Evolutionary conservation across 2,329 filamentous ascomycete genomes (phyloP).

Genomic region (Pseudogymnoascus sp.): DNA sequence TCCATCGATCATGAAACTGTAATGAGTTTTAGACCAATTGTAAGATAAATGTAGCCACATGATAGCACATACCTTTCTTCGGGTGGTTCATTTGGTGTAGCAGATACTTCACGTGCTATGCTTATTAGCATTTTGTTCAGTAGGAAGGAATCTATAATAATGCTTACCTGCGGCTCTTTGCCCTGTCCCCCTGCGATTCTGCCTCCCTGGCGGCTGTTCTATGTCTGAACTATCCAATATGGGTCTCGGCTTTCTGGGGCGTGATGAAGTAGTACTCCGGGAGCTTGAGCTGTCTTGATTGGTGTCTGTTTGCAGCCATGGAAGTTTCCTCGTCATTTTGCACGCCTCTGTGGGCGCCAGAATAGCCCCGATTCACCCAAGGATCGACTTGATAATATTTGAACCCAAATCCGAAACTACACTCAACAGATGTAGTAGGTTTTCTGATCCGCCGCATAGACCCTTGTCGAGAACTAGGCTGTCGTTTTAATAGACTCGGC

Average conservation of each 20-base stretch:
- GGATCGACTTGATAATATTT: not conserved
- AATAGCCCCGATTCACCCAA: not conserved
- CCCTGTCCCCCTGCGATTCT: not conserved
- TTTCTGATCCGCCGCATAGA: not conserved
- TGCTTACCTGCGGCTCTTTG: not conserved
- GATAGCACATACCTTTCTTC: not conserved
- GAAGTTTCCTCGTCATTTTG: slow-evolving; percentile 1
- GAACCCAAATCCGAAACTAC: not conserved
- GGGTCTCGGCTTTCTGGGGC: not conserved
- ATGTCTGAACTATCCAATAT: slow-evolving; percentile 5
- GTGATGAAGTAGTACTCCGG: not conserved
- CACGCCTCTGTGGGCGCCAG: not conserved
- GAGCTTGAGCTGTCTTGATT: not conserved
- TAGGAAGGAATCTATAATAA: not conserved
- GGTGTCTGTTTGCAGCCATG: not conserved
- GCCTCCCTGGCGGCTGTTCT: not conserved
- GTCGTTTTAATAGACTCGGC: no score
- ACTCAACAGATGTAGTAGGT: not conserved
- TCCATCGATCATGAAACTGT: slow-evolving; percentile 49
- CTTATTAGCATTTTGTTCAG: not conserved
- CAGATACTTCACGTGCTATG: not conserved
- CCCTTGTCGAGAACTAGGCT: not conserved
- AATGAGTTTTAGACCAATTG: no score
- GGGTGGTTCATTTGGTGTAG: not conserved
- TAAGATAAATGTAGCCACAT: not conserved